A percentile compares a stretch with the other conserved stretches of the same genome.
These are phyloP conservation scores for Starmerella geochares DNA, from an alignment of 805 yeast species.

Conservation along the genomic window DNA sequence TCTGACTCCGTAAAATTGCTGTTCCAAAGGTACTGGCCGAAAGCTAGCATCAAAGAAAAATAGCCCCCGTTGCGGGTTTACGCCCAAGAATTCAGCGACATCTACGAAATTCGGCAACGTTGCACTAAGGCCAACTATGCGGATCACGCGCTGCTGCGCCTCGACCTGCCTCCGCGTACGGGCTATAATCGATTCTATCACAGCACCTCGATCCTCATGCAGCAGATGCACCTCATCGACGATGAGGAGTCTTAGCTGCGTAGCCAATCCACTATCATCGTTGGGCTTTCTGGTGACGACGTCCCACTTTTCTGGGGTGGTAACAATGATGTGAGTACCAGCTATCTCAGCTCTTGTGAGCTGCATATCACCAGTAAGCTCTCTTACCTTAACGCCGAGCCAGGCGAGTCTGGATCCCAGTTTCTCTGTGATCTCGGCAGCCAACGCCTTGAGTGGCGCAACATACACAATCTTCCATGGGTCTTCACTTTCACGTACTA, in stretches of 20 bases:
- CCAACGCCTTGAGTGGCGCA: constrained; percentile 87
- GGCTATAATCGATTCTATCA: constrained; percentile 88
- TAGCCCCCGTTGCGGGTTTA: constrained; percentile 81
- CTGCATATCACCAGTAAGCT: constrained; percentile 94
- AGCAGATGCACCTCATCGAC: constrained; percentile 94
- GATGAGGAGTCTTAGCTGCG: constrained; percentile 73
- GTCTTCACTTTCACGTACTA: constrained; percentile 39
- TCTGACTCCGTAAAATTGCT: constrained; percentile 72
- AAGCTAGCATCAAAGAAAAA: constrained; percentile 88
- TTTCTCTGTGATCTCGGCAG: constrained; percentile 93
- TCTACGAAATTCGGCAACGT: constrained; percentile 85
- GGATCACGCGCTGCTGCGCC: constrained; percentile 81
- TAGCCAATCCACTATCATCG: constrained; percentile 77
- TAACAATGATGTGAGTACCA: constrained; percentile 77
- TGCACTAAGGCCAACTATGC: constrained; percentile 90
- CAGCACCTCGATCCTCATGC: constrained; percentile 97
- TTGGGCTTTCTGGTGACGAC: constrained; percentile 88
- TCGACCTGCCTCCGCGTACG: constrained; percentile 93
- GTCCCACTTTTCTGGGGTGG: constrained; percentile 97
- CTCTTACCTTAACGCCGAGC: constrained; percentile 79
- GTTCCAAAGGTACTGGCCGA: constrained; percentile 88
- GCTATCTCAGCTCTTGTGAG: constrained; percentile 67
- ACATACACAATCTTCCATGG: constrained; percentile 87
- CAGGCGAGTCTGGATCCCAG: constrained; percentile 66
- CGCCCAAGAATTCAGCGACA: constrained; percentile 86